These are phyloP conservation scores for Puccinia coronata DNA, from an alignment of 1,284 basidiomycete species.

Conservation along the genomic window DNA sequence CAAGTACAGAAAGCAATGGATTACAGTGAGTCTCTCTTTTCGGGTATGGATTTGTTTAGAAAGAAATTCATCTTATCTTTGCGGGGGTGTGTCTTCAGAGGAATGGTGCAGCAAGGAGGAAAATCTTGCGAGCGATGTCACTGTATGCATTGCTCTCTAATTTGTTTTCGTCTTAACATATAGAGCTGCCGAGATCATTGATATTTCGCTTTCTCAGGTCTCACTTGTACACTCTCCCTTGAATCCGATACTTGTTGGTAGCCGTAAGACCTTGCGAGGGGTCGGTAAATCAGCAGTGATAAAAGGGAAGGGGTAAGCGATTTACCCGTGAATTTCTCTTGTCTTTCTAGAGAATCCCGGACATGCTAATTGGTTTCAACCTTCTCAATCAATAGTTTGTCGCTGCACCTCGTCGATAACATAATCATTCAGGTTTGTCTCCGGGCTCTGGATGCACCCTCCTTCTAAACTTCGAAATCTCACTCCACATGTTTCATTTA, in stretches of 20 bases:
- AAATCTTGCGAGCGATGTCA: neutral
- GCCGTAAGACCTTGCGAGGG: slow-evolving; percentile 30
- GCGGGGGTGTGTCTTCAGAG: neutral
- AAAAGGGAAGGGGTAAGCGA: slow-evolving; percentile 42
- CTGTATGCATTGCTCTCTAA: neutral
- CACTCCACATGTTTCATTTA: neutral
- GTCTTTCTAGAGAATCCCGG: no score
- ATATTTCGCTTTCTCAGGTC: neutral
- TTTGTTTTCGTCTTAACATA: neutral
- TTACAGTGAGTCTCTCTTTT: neutral
- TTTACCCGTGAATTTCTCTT: neutral
- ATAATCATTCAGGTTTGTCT: slow-evolving; percentile 14
- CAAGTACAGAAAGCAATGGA: neutral
- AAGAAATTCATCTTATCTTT: neutral
- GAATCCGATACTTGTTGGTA: slow-evolving; percentile 2
- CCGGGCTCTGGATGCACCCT: neutral
- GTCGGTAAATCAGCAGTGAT: slow-evolving; percentile 22
- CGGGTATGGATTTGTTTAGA: neutral
- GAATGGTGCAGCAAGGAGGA: neutral
- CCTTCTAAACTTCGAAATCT: neutral
- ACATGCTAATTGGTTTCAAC: neutral
- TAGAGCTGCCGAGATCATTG: neutral
- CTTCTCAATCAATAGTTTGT: neutral
- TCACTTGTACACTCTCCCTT: neutral
- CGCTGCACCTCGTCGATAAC: neutral